phyloP scores from a whole-genome alignment of 2,329 filamentous ascomycete species.

The Colletotrichum costaricense region DNA sequence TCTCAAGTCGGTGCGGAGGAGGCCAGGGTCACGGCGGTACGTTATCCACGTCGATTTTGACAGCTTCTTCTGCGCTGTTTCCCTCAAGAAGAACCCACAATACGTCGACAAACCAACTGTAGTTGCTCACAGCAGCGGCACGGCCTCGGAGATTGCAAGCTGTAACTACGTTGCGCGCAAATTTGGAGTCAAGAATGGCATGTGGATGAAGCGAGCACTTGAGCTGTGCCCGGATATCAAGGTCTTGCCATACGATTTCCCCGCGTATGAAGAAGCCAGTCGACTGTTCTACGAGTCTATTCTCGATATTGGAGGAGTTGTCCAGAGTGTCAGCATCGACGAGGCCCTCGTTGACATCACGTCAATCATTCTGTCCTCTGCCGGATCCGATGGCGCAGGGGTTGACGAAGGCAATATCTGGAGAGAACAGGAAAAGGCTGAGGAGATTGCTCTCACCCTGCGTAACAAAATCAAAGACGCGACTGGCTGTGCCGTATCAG shows the following conservation, averaged over 20 bases:
- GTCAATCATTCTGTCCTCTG: constrained; percentile 71
- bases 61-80: constrained; percentile 97
- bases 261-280: constrained; percentile 93
- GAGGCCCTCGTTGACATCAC: constrained; percentile 92
- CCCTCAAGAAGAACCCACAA: constrained; percentile 80
- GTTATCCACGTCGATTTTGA: constrained; percentile 98
- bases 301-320: constrained; percentile 80
- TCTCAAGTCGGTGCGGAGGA: constrained; percentile 59
- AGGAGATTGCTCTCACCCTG: constrained; percentile 75
- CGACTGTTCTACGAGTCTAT: constrained; percentile 88
- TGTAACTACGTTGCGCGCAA: constrained; percentile 93
- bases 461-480: constrained; percentile 76
- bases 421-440: constrained; percentile 82
- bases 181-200: constrained; percentile 94
- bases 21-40: constrained; percentile 77
- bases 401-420: constrained; percentile 76
- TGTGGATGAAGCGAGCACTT: constrained; percentile 97
- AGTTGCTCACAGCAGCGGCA: constrained; percentile 87
- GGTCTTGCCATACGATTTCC: constrained; percentile 95
- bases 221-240: constrained; percentile 88
- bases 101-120: constrained; percentile 83
- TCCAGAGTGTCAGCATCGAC: constrained; percentile 97
- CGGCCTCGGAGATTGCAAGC: constrained; percentile 93
- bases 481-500: constrained; percentile 89
- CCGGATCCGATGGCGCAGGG: constrained; percentile 73